Evolutionary conservation across 164 flowering plant genomes (phyloP), one percentile per base, ranked within the genome.

Genomic region (Nymphaea thermarum): DNA sequence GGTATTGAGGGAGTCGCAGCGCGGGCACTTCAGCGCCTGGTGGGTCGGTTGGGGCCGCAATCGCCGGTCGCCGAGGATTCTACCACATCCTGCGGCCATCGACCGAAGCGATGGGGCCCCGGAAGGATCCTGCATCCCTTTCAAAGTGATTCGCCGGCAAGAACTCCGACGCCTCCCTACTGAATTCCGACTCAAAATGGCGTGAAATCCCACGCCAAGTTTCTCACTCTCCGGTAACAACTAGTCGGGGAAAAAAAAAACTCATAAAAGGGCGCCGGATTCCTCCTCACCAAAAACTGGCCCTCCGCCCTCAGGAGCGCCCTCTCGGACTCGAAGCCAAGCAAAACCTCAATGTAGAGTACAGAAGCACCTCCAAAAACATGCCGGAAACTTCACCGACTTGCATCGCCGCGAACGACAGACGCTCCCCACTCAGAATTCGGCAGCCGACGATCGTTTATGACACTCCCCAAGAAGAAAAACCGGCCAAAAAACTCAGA

Each of bases 1-100:
- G 70, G 96, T 92, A 87, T 89, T 87, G 66, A 75, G 68, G 18
- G 98, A 93, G 42, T 90, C 97, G 61, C 63, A 61, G 41, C 63
- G 63, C 10, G 63, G 63, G 63, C 63, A 61, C 41, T 61, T 61
- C 11, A 61, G 17, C n/a, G 63, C 10, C 42, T 61, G 63, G 1
- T 51, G 36, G 36, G 12, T 61, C 6, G 42, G 42, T 14, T 61
- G 63, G 10, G 42, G 63, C 11, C 63, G 63, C n/a, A 61, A 25
- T 7, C 42, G 63, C 41, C 42, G 63, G 63, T 61, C 63, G 25
- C 63, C 63, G n/a, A 61, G 42, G 63, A 61, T n/a, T 17, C 63
- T 8, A 36, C 63, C 41, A n/a, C 42, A n/a, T 17, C 63, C 63
- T 7, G 42, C 10, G 25, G 63, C 63, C 25, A 17, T 8, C 7